Percentiles rank a stretch among this genome's conserved stretches.
phyloP scores from a whole-genome alignment of 495 filamentous ascomycete species.

The Aspergillus biplanus region DNA sequence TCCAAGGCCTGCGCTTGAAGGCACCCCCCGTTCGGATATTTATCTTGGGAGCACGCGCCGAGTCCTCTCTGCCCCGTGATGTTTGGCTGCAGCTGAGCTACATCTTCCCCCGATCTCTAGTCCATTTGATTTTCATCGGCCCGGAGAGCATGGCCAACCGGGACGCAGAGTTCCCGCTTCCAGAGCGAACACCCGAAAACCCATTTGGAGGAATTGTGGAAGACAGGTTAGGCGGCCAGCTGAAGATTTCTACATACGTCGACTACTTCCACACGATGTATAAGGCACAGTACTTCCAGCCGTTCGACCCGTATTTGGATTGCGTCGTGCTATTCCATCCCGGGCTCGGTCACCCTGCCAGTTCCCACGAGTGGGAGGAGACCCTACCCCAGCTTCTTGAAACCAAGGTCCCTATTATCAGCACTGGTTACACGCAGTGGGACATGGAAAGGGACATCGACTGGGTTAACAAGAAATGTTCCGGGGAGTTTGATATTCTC shows the following conservation, averaged over 20 bases:
- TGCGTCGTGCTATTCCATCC: slow-evolving; percentile 96
- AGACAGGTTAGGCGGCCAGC: slow-evolving; percentile 75
- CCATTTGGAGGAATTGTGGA: slow-evolving; percentile 93
- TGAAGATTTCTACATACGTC: slow-evolving; percentile 96
- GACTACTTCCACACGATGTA: slow-evolving; percentile 99
- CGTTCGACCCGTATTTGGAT: slow-evolving; percentile 98
- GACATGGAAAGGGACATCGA: slow-evolving; percentile 91
- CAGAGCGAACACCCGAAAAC: slow-evolving; percentile 78
- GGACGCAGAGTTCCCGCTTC: slow-evolving; percentile 86
- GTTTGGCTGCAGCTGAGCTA: slow-evolving; percentile 91
- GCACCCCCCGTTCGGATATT: slow-evolving; percentile 91
- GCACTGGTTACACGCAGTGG: slow-evolving; percentile 92
- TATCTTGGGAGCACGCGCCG: slow-evolving; percentile 91
- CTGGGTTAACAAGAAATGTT: slow-evolving; percentile 82
- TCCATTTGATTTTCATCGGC: slow-evolving; percentile 90
- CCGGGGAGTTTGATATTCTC: slow-evolving; percentile 88
- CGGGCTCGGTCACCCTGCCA: slow-evolving; percentile 90
- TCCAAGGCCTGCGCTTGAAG: slow-evolving; percentile 78
- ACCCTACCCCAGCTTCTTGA: slow-evolving; percentile 87
- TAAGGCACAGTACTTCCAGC: slow-evolving; percentile 82
- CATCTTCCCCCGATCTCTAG: slow-evolving; percentile 77
- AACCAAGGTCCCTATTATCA: slow-evolving; percentile 92
- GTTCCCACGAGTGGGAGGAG: slow-evolving; percentile 88
- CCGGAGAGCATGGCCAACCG: slow-evolving; percentile 93
- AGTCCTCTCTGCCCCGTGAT: slow-evolving; percentile 91